These are phyloP conservation scores for Populus tomentosa DNA, from an alignment of 441 rosid species.

Conservation along the genomic window DNA sequence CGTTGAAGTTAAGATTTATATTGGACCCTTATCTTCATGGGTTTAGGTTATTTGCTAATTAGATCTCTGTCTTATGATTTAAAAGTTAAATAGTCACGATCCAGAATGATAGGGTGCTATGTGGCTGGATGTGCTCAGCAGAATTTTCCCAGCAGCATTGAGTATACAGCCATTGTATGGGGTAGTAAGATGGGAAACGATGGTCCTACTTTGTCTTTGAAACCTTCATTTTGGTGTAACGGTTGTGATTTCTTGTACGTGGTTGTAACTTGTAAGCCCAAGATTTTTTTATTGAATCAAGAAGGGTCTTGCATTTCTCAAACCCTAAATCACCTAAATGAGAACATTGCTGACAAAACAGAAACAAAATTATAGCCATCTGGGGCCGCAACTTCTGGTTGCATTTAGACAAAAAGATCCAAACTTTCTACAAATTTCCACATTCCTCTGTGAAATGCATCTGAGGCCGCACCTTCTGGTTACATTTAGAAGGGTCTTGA, in stretches of 20 bases:
- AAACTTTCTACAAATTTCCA: constrained; percentile 12
- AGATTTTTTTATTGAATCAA: not conserved
- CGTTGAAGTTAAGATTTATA: not conserved
- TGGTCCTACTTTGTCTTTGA: not conserved
- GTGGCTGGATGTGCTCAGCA: not conserved
- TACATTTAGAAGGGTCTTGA: not conserved
- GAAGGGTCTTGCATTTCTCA: constrained; percentile 21
- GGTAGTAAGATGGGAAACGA: not conserved
- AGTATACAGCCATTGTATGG: not conserved
- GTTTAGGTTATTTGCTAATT: not conserved
- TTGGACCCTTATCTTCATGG: not conserved
- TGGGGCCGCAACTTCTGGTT: constrained; percentile 13
- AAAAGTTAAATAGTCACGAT: not conserved
- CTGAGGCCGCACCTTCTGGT: too few species aligned
- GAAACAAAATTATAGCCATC: constrained; percentile 26
- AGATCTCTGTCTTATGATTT: not conserved
- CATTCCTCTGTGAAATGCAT: constrained; percentile 15
- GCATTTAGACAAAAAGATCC: constrained; percentile 24
- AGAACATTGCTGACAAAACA: constrained; percentile 25
- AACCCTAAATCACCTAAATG: constrained; percentile 19
- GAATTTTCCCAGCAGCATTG: not conserved
- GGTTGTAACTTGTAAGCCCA: not conserved
- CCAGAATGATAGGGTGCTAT: not conserved
- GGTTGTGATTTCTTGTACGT: too few species aligned
- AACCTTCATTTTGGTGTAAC: not conserved